Percentiles rank a stretch among this genome's conserved stretches.
Evolutionary conservation across 176 grass and related monocot species (phyloP).

Genomic region (Musa troglodytarum): DNA sequence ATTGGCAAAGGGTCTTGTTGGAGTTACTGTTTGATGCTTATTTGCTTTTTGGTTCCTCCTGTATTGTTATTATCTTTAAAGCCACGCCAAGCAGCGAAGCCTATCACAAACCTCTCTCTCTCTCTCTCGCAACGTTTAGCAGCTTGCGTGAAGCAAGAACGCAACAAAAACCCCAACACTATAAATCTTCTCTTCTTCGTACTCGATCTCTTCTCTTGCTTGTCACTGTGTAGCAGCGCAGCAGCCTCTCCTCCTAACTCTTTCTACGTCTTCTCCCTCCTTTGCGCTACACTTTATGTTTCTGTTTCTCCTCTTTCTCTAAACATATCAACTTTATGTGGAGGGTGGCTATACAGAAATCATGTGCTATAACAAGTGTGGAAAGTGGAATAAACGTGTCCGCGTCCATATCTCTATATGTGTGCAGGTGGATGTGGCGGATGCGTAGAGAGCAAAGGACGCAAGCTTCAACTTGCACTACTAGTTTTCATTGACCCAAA

Average conservation of each 20-base stretch:
- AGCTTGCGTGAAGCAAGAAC: slow-evolving; percentile 99
- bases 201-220: slow-evolving; percentile 26
- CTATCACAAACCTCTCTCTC: slow-evolving; percentile 23
- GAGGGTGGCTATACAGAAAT: too few relatives aligned
- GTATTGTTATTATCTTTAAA: slow-evolving; percentile 96
- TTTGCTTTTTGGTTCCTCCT: slow-evolving; percentile 51
- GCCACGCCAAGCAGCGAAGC: slow-evolving; percentile 76
- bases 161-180: slow-evolving; percentile 11
- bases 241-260: background rate
- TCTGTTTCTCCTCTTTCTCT: too few relatives aligned
- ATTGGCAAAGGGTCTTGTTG: slow-evolving; percentile 57
- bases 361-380: too few relatives aligned
- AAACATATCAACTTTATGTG: too few relatives aligned
- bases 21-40: slow-evolving; percentile 46
- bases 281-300: too few relatives aligned
- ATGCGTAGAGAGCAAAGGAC: slow-evolving; percentile 36
- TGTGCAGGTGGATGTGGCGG: slow-evolving; percentile 16
- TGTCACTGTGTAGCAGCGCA: slow-evolving; percentile 13
- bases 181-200: background rate
- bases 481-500: slow-evolving; percentile 19
- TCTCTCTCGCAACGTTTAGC: slow-evolving; percentile 47
- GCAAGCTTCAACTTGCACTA: slow-evolving; percentile 19
- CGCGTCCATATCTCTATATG: slow-evolving; percentile 29
- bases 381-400: slow-evolving; percentile 18
- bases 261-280: background rate